Conservation (phyloP, 2,329 filamentous ascomycete species). For the Plenodomus biglobosus region DNA sequence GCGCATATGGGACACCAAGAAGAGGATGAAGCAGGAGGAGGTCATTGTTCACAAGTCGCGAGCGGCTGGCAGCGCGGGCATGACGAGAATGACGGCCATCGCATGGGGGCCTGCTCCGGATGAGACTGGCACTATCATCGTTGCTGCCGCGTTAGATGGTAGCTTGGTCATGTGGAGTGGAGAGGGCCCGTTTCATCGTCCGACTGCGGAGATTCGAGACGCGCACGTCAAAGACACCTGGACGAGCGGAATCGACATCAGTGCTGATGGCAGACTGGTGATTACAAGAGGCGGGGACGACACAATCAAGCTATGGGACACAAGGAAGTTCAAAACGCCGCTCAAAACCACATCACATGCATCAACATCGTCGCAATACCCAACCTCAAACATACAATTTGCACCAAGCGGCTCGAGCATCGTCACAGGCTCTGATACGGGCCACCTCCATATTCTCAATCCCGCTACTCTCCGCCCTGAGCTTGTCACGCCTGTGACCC, state of each 20-base stretch:
- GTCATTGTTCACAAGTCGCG: conserved; percentile 95
- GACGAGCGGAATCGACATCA: conserved; percentile 91
- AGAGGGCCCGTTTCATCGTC: conserved; percentile 80
- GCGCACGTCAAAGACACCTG: conserved; percentile 83
- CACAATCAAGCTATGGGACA: conserved; percentile 95
- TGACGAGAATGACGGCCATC: conserved; percentile 91
- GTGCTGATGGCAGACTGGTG: conserved; percentile 83
- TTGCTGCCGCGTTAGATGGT: conserved; percentile 84
- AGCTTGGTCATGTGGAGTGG: conserved; percentile 90
- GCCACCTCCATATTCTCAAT: conserved; percentile 89
- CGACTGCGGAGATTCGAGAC: conserved; percentile 77
- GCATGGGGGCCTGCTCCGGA: conserved; percentile 78
- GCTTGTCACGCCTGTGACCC: conserved; percentile 84
- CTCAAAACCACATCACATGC: conserved; percentile 76
- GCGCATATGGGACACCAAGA: conserved; percentile 95
- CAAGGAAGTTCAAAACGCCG: conserved; percentile 88
- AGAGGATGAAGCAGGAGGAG: conserved; percentile 84
- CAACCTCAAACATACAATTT: conserved; percentile 86
- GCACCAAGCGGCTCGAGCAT: conserved; percentile 81
- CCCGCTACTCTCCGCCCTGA: conserved; percentile 86
- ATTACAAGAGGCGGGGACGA: conserved; percentile 90
- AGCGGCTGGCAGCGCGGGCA: conserved; percentile 81
- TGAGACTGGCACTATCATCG: conserved; percentile 75
- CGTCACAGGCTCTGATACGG: conserved; percentile 82
- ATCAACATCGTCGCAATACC: conserved; percentile 81